Evolutionary conservation across 345 rosid species (phyloP), one percentile per base, ranked within the genome.

Genomic region (Hirschfeldia incana): DNA sequence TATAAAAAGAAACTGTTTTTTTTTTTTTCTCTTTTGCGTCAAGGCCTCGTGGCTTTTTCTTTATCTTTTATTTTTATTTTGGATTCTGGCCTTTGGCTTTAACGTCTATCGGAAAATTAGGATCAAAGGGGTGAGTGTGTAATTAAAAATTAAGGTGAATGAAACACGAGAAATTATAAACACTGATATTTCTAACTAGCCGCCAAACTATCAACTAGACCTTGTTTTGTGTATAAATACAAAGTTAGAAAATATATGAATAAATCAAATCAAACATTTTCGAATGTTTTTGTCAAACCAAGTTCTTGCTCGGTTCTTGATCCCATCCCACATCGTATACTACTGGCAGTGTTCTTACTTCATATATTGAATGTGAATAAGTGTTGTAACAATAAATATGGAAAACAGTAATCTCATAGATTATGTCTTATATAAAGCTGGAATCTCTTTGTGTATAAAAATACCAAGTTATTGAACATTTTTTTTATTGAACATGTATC

Each of bases 31-130:
- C 4, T 17, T 7, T 21, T 4, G 55, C 11, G 3, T 70, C 26
- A 17, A 30, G 30, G 36, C 49, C 55, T 39, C 75, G 66, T 72
- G 66, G 75, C 75, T 37, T 12, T 36, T 71, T 71, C 33, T 21
- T 34, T 71, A 49, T 57, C 74, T 3, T 57, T 34, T 3, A 49
- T 1, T 16, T 6, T 53, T 5, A 42, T 13, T n/a, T 62, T 62
- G 8, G 34, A 10, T 49, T n/a, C 32, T 29, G 32, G 32, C 32
- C 4, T 29, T 29, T 29, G 8, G 34, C 17, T 49, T n/a, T 29
- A 28, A 27, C 36, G 4, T n/a, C 11, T 28, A 46, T 46, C 60
- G 37, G 1, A 32, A 69, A 30, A 16, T 70, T 17, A 53, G 16
- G 73, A 44, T 70, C 73, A 65, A 34, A 33, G 4, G 3, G 68